A percentile compares a stretch with the other conserved stretches of the same genome.
Evolutionary conservation across 1,284 basidiomycete genomes (phyloP).

Genomic region (Fomes fomentarius): DNA sequence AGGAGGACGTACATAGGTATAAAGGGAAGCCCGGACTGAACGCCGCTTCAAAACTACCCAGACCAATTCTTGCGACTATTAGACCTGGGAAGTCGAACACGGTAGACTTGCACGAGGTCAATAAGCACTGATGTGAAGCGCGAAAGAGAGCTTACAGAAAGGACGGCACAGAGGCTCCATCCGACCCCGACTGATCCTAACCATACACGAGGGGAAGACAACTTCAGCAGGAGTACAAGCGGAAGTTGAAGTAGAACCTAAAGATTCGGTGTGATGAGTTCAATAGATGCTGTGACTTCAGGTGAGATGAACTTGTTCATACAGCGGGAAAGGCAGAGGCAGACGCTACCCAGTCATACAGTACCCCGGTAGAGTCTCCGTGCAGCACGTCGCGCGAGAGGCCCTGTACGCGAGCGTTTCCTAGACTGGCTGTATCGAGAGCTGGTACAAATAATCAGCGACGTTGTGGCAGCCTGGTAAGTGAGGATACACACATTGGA

Average conservation of each 20-base stretch:
- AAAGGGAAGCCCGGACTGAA: slow-evolving; percentile 78
- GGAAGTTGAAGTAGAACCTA: slow-evolving; percentile 76
- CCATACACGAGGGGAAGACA: slow-evolving; percentile 68
- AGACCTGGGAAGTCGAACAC: slow-evolving; percentile 61
- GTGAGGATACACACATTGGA: slow-evolving; percentile 57
- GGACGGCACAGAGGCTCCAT: slow-evolving; percentile 71
- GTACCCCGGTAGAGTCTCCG: slow-evolving; percentile 67
- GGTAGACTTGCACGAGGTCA: slow-evolving; percentile 45
- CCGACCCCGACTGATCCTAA: slow-evolving; percentile 66
- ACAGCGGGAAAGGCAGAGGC: slow-evolving; percentile 78
- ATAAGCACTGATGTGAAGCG: background rate
- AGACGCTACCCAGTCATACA: slow-evolving; percentile 76
- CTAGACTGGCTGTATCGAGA: slow-evolving; percentile 73
- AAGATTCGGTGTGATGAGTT: too few relatives aligned
- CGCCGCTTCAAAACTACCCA: slow-evolving; percentile 74
- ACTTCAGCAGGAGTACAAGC: slow-evolving; percentile 66
- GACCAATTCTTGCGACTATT: slow-evolving; percentile 58
- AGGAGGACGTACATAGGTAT: slow-evolving; percentile 66
- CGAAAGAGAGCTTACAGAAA: slow-evolving; percentile 53
- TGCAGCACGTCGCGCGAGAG: slow-evolving; percentile 63
- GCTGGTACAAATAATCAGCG: slow-evolving; percentile 43
- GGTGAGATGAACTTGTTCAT: too few relatives aligned
- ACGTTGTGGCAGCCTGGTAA: too few relatives aligned
- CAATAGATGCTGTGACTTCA: too few relatives aligned
- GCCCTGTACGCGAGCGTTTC: slow-evolving; percentile 75